A percentile compares a stretch with the other conserved stretches of the same genome.
phyloP scores from a whole-genome alignment of 148 eudicot genomes.

The Cornus florida region DNA sequence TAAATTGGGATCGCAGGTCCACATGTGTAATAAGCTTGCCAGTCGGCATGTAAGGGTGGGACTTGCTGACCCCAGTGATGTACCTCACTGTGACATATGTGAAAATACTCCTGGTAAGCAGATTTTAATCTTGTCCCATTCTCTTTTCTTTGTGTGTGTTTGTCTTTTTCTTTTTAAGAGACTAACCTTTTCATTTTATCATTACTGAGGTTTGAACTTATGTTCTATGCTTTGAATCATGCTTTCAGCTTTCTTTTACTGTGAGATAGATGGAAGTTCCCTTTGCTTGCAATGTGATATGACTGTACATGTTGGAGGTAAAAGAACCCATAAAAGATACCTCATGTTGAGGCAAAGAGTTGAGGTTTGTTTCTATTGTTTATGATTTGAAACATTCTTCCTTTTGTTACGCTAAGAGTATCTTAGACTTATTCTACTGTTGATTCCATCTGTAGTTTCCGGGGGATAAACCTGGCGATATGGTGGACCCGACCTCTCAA shows the following conservation, averaged over 20 bases:
- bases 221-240: not conserved
- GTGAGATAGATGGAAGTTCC: constrained; percentile 83
- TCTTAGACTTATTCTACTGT: not conserved
- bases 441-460: constrained; percentile 53
- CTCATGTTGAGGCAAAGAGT: constrained; percentile 74
- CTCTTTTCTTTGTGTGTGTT: not conserved
- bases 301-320: constrained; percentile 83
- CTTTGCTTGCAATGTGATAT: constrained; percentile 89
- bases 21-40: constrained; percentile 86
- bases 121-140: not conserved
- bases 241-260: constrained; percentile 74
- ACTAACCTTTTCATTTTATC: not conserved
- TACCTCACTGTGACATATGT: constrained; percentile 78
- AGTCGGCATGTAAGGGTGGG: constrained; percentile 79
- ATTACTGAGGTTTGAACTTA: not conserved
- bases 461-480: constrained; percentile 45
- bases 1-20: constrained; percentile 49
- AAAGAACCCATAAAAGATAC: constrained; percentile 76
- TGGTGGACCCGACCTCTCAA: constrained; percentile 37
- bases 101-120: constrained; percentile 82
- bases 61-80: constrained; percentile 75
- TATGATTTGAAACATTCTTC: constrained; percentile 6
- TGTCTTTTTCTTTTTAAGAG: constrained; percentile 5
- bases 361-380: constrained; percentile 59
- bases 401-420: constrained; percentile 3